Evolutionary conservation across 2,329 filamentous ascomycete genomes (phyloP).

Genomic region (Fusarium nurragi): DNA sequence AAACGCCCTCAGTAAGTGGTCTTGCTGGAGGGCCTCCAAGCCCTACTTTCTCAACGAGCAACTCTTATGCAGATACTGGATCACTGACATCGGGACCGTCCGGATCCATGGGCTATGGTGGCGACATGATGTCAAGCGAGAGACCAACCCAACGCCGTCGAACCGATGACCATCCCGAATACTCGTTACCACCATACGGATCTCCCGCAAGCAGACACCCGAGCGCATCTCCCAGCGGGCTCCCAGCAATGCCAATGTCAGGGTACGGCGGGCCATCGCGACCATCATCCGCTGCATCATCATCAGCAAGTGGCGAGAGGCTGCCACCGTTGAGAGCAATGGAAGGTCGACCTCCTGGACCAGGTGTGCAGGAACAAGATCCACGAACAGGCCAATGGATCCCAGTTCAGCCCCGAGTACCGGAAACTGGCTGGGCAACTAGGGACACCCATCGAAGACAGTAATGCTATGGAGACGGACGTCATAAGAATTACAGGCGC

Average conservation of each 20-base stretch:
- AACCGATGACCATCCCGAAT: constrained; percentile 59
- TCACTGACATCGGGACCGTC: constrained; percentile 46
- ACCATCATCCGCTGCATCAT: constrained; percentile 51
- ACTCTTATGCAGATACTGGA: constrained; percentile 52
- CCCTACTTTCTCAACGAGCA: constrained; percentile 53
- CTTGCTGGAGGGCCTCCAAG: constrained; percentile 63
- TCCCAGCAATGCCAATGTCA: constrained; percentile 55
- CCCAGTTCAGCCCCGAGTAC: constrained; percentile 45
- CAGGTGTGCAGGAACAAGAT: constrained; percentile 48
- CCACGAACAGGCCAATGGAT: constrained; percentile 51
- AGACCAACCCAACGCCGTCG: constrained; percentile 58
- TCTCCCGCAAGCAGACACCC: constrained; percentile 44
- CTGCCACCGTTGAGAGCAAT: constrained; percentile 60
- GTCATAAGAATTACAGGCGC: constrained; percentile 10
- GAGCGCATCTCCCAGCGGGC: constrained; percentile 47
- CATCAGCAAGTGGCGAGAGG: constrained; percentile 53
- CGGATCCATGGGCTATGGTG: constrained; percentile 49
- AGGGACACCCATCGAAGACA: constrained; percentile 38
- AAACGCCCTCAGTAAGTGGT: constrained; percentile 66
- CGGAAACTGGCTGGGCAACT: constrained; percentile 53
- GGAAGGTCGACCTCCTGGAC: constrained; percentile 50
- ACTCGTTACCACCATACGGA: constrained; percentile 52
- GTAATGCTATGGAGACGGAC: constrained; percentile 30
- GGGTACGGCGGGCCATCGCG: constrained; percentile 52
- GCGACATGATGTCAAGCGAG: constrained; percentile 57